Evolutionary conservation across 2,329 filamentous ascomycete genomes (phyloP).

Genomic region (Cytospora leucostoma): DNA sequence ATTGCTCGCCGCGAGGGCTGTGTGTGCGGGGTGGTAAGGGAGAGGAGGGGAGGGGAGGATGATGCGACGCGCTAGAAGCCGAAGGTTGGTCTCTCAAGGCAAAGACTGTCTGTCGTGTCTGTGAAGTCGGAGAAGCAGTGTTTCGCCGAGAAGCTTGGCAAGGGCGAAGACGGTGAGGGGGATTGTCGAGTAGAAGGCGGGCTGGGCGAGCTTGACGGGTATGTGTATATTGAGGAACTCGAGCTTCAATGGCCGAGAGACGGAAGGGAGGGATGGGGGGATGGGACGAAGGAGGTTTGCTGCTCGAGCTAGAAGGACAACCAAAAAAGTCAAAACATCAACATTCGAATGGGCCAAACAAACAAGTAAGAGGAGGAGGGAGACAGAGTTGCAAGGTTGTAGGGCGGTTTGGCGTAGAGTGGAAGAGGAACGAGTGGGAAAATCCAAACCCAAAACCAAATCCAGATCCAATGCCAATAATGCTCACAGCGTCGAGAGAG

Average conservation of each 20-base stretch:
- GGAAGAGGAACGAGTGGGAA: constrained; percentile 25
- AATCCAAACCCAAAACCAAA: constrained; percentile 19
- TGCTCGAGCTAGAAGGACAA: constrained; percentile 18
- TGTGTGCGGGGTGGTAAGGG: constrained; percentile 36
- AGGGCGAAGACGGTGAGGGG: constrained; percentile 4
- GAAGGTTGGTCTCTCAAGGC: constrained; percentile 25
- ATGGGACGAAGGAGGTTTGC: constrained; percentile 24
- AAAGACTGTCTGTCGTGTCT: constrained; percentile 27
- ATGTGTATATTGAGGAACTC: neutral
- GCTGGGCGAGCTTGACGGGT: constrained; percentile 14
- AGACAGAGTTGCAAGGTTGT: constrained; percentile 5
- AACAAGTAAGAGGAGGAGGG: constrained; percentile 21
- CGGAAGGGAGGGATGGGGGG: constrained; percentile 7
- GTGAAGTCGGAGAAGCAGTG: constrained; percentile 34
- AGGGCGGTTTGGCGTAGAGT: constrained; percentile 11
- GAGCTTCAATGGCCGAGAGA: constrained; percentile 15
- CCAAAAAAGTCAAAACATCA: constrained; percentile 12
- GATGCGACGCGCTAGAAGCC: constrained; percentile 19
- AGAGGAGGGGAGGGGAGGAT: constrained; percentile 17
- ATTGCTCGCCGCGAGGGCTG: constrained; percentile 48
- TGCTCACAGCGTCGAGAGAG: constrained; percentile 9
- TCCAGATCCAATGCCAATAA: constrained; percentile 11
- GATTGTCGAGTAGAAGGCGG: constrained; percentile 8
- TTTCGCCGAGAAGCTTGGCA: constrained; percentile 10
- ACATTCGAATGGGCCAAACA: neutral